Evolutionary conservation across 805 yeast genomes (phyloP).

Genomic region (Candida tallmaniae): DNA sequence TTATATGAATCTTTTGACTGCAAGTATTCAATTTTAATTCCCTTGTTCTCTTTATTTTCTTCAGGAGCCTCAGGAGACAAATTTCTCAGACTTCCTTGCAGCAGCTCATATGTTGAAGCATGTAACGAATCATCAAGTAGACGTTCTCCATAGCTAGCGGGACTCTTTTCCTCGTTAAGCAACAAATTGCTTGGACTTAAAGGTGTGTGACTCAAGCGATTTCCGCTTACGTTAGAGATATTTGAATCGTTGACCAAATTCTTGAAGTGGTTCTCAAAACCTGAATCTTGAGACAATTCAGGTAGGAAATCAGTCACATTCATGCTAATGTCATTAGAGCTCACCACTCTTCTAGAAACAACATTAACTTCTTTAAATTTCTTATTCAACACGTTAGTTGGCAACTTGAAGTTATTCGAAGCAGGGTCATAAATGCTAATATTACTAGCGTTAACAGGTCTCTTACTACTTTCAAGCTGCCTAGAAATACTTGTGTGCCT

Average conservation of each 20-base stretch:
- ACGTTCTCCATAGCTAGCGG: slow-evolving; percentile 3
- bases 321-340: slow-evolving; percentile 39
- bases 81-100: background rate
- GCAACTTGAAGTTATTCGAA: slow-evolving; percentile 18
- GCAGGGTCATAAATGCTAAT: slow-evolving; percentile 12
- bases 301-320: slow-evolving; percentile 42
- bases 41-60: slow-evolving; percentile 3
- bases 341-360: slow-evolving; percentile 37
- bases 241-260: slow-evolving; percentile 12
- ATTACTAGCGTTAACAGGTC: slow-evolving; percentile 9
- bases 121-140: background rate
- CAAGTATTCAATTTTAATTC: background rate
- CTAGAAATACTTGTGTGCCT: slow-evolving; percentile 8
- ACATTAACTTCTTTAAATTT: slow-evolving; percentile 40
- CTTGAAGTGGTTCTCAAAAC: slow-evolving; percentile 42
- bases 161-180: slow-evolving; percentile 20
- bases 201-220: slow-evolving; percentile 21
- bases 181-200: slow-evolving; percentile 28
- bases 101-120: background rate
- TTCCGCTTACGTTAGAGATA: slow-evolving; percentile 13
- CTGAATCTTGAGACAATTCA: slow-evolving; percentile 45
- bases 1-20: background rate
- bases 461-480: slow-evolving; percentile 1
- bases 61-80: background rate
- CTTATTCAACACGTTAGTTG: slow-evolving; percentile 22